A percentile compares a stretch with the other conserved stretches of the same genome.
These are phyloP conservation scores for Cytidiella melzeri DNA, from an alignment of 768 basidiomycete species.

Conservation along the genomic window DNA sequence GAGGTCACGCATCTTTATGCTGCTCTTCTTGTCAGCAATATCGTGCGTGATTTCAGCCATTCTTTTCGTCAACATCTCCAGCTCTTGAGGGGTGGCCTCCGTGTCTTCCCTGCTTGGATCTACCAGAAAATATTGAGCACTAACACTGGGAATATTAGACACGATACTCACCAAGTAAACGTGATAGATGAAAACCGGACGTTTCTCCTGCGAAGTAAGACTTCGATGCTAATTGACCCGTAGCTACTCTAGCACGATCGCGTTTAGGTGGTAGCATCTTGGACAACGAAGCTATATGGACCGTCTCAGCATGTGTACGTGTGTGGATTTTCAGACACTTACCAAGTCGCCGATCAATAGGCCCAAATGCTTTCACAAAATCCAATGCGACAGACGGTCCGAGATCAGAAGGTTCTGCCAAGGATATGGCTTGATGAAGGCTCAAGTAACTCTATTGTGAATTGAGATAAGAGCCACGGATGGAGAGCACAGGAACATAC, in stretches of 20 bases:
- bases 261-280: constrained; percentile 57
- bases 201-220: constrained; percentile 87
- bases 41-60: constrained; percentile 61
- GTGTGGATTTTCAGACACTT: constrained; percentile 18
- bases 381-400: constrained; percentile 87
- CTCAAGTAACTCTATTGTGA: constrained; percentile 78
- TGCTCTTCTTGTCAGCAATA: constrained; percentile 64
- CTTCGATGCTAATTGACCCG: constrained; percentile 85
- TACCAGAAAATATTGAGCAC: neutral
- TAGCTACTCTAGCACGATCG: constrained; percentile 76
- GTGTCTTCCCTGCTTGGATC: constrained; percentile 8
- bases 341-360: constrained; percentile 74
- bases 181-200: constrained; percentile 70
- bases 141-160: neutral
- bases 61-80: constrained; percentile 60
- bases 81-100: constrained; percentile 35
- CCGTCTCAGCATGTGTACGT: neutral
- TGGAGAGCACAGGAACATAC: constrained; percentile 37
- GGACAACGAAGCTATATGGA: constrained; percentile 44
- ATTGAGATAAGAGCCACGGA: constrained; percentile 1
- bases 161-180: constrained; percentile 45
- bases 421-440: constrained; percentile 58
- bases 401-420: constrained; percentile 78
- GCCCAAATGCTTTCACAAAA: constrained; percentile 77
- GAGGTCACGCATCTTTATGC: constrained; percentile 76